These are phyloP conservation scores for Fusarium fracticaudum DNA, from an alignment of 2,329 filamentous ascomycete species.

Conservation along the genomic window DNA sequence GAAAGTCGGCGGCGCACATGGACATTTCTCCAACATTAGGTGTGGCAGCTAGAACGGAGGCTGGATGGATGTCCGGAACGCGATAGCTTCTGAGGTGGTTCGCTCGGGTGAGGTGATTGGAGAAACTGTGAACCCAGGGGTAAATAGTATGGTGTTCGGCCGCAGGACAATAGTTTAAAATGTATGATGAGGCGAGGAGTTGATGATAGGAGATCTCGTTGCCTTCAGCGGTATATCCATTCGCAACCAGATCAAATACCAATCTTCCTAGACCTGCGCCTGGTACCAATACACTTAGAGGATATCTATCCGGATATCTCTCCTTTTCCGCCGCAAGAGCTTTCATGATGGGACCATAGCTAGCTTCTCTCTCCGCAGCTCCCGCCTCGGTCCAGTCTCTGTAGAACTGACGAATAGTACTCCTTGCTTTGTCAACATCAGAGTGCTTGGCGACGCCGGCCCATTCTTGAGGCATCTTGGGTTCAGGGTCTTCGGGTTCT, in stretches of 20 bases:
- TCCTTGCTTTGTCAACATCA: conserved; percentile 91
- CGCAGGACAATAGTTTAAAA: conserved; percentile 73
- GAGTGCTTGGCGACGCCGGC: conserved; percentile 73
- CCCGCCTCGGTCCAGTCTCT: conserved; percentile 93
- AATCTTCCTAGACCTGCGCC: conserved; percentile 89
- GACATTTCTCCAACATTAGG: conserved; percentile 73
- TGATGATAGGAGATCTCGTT: conserved; percentile 98
- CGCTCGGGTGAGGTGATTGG: conserved; percentile 78
- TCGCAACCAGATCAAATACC: conserved; percentile 83
- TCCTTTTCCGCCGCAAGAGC: conserved; percentile 66
- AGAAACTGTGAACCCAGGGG: conserved; percentile 89
- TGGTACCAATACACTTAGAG: conserved; percentile 79
- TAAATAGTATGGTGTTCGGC: conserved; percentile 76
- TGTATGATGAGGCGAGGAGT: conserved; percentile 83
- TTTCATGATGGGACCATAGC: conserved; percentile 77
- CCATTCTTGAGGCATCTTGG: conserved; percentile 70
- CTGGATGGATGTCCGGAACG: conserved; percentile 85
- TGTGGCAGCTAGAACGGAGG: conserved; percentile 57
- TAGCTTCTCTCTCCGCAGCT: conserved; percentile 75
- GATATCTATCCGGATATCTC: conserved; percentile 46
- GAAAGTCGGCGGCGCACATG: conserved; percentile 94
- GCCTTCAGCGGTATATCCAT: conserved; percentile 81
- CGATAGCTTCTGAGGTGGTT: conserved; percentile 79
- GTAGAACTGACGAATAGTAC: conserved; percentile 92
- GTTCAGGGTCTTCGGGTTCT: conserved; percentile 51